Evolutionary conservation across 352 stramenopile species (phyloP), one percentile per base, ranked within the genome.

Genomic region (Phytophthora syringae): DNA sequence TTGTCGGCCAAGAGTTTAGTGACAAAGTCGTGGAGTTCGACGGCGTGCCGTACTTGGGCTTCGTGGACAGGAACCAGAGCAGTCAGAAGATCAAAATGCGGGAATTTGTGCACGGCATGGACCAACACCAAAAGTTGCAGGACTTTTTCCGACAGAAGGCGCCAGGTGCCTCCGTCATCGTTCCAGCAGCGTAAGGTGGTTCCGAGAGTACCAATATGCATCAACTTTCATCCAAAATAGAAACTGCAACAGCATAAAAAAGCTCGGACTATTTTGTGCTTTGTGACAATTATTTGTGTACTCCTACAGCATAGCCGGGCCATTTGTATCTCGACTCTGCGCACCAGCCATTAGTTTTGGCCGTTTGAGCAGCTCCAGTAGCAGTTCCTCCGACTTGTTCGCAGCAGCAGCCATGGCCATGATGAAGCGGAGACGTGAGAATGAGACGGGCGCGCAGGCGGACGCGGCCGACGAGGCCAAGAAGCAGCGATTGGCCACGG

Each of bases 31-130:
- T 83, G 9, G 56, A 57, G 50, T 80, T 93, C 42, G 79, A 84
- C 25, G 82, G 82, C 34, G 82, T 93, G 40, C 84, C 84, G n/a
- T 90, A 79, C 61, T 53, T 93, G 42, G 82, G 67, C 21, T 82
- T 83, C 43, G 62, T 91, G 3, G 70, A 59, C 28, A 74, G 76
- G 62, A 79, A 91, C 54, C 28, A 39, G 3, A 68, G 57, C 20
- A 75, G 44, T 15, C 72, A 80, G 50, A 81, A 82, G 43, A 45
- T 84, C 34, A 60, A 68, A 10, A 13, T 84, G 56, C 60, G 64
- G 5, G 79, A 91, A 67, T 93, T 72, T 60, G 40, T 67, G 18
- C 53, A 73, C 7, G 80, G 84, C 40, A 79, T 79, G 25, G 72
- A 87, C 37, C 48, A 77, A 43, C 73, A 77, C 49, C 27, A 64